Base-by-base conservation (phyloP, 2,329 filamentous ascomycete genomes). In the Juglanconis oblonga region DNA sequence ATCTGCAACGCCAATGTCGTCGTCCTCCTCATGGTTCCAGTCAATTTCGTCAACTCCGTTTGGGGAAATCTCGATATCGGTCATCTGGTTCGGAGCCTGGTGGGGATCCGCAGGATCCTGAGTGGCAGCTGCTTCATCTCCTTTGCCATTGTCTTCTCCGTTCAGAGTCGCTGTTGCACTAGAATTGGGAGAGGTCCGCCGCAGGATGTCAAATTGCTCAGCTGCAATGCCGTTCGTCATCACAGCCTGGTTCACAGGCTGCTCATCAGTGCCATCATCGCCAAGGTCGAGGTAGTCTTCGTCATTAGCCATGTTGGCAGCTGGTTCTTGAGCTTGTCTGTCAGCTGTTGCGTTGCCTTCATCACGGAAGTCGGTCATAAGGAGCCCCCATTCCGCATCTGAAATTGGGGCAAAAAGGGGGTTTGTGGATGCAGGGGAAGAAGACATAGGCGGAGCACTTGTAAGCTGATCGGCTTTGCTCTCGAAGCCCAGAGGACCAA, bases 121-220 rank as follows among this genome's bases (percentile, higher is more conserved):
- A 36, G 67, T 64, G 31, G 67, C 69, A 45, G 69, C 57, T 13
- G 44, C 59, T 40, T 69, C 66, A 9, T 69, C 64, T 35, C 70
- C 69, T 45, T 71, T 71, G 56, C 76, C 73, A 55, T 76, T 68
- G 58, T 77, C 74, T 51, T 80, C 75, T 38, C 71, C 68, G 42
- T 71, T 67, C 17, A 74, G 51, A 5, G 72, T 74, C 1, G 65
- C 67, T 6, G 68, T 71, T 9, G 68, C 67, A 44, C 72, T 74
- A 9, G 69, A 69, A 36, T 66, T 64, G 24, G 59, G 48, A 17
- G 62, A 57, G 29, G 33, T 38, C 13, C 31, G 56, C 35, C 29
- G 55, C 33, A 50, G 51, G 5, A 49, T 55, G 38, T 42, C 47
- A 33, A 38, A 32, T 32, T 54, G 57, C 13, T 48, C 51, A 11